Conservation (phyloP, 345 rosid genomes). For the Erysimum cheiranthoides region DNA sequence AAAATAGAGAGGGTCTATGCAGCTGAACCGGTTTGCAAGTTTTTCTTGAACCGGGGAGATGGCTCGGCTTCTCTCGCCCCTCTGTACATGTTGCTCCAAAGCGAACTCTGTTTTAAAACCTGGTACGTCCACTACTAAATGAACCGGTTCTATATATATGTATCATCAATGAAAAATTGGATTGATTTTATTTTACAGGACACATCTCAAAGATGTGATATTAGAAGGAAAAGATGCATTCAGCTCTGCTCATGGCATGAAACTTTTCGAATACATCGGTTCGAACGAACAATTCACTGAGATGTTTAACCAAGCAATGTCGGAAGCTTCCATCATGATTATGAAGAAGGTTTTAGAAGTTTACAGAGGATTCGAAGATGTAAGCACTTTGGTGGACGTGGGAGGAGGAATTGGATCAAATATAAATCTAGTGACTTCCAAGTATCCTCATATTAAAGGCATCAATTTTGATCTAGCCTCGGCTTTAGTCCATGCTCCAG, state of each 20-base stretch:
- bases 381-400: conserved; percentile 58
- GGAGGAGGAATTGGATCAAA: conserved; percentile 69
- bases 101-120: conserved; percentile 26
- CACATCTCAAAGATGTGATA: conserved; percentile 53
- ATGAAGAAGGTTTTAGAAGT: conserved; percentile 55
- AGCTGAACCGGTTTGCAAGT: conserved; percentile 35
- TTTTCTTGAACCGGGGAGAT: conserved; percentile 29
- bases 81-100: conserved; percentile 17
- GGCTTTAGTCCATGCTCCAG: conserved; percentile 41
- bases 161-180: neutral
- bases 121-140: conserved; percentile 20
- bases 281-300: conserved; percentile 48
- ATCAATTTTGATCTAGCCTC: conserved; percentile 55
- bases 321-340: conserved; percentile 46
- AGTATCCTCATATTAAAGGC: conserved; percentile 54
- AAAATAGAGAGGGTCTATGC: conserved; percentile 29
- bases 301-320: conserved; percentile 58
- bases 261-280: conserved; percentile 50
- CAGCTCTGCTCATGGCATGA: conserved; percentile 58
- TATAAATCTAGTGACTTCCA: conserved; percentile 49
- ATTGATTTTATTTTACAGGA: conserved; percentile 30
- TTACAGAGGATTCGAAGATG: conserved; percentile 60
- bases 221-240: conserved; percentile 65
- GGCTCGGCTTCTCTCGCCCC: conserved; percentile 30
- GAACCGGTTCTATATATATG: neutral